Evolutionary conservation across 2,329 filamentous ascomycete genomes (phyloP).

Genomic region (Didymella pinodella): DNA sequence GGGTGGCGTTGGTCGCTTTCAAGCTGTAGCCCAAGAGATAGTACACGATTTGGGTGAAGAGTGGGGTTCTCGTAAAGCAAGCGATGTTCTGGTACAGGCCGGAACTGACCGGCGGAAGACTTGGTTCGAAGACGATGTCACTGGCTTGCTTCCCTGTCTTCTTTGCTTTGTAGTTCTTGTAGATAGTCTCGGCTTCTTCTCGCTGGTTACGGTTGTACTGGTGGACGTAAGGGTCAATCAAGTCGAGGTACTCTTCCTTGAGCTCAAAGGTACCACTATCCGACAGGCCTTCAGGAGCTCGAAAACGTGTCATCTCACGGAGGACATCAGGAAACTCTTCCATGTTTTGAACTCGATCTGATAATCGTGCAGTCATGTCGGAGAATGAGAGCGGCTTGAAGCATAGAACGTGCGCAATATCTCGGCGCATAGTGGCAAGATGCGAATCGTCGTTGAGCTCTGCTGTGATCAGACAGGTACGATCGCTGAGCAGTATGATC

Average conservation of each 20-base stretch:
- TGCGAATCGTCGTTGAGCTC: constrained; percentile 72
- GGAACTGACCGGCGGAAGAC: constrained; percentile 74
- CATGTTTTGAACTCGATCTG: constrained; percentile 87
- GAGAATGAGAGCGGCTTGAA: constrained; percentile 97
- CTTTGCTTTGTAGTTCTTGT: constrained; percentile 85
- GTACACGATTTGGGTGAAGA: constrained; percentile 91
- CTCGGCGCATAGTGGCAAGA: constrained; percentile 77
- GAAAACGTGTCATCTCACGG: constrained; percentile 87
- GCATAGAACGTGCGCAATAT: constrained; percentile 92
- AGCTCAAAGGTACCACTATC: constrained; percentile 95
- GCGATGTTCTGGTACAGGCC: constrained; percentile 80
- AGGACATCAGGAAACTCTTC: constrained; percentile 87
- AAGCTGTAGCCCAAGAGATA: constrained; percentile 85
- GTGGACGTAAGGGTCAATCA: constrained; percentile 93
- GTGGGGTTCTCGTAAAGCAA: constrained; percentile 80
- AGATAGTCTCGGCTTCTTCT: constrained; percentile 91
- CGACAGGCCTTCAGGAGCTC: constrained; percentile 86
- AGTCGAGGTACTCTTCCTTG: constrained; percentile 82
- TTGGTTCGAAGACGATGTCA: constrained; percentile 92
- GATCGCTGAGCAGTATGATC: constrained; percentile 88
- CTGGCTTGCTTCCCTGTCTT: constrained; percentile 80
- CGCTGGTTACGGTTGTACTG: constrained; percentile 97
- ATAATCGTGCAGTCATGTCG: constrained; percentile 83
- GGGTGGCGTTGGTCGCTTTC: constrained; percentile 71
- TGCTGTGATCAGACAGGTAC: constrained; percentile 76